Conservation (phyloP, 345 rosid genomes). For the Chamaenerion angustifolium region DNA sequence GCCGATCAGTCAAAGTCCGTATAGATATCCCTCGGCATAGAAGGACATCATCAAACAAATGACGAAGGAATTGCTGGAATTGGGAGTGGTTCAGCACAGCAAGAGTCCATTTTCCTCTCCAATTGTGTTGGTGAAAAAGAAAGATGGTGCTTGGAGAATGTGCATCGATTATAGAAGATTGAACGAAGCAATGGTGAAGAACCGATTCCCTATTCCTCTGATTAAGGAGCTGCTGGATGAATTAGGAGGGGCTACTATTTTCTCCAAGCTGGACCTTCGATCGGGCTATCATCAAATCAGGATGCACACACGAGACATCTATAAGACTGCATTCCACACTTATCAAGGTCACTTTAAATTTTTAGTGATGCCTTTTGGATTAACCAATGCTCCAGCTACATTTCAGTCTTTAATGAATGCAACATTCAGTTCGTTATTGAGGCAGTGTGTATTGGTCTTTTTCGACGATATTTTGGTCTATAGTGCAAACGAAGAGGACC, state of each 20-base stretch:
- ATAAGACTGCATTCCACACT: background rate
- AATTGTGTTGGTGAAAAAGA: background rate
- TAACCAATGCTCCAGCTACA: conserved; percentile 1
- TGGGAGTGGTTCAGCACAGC: background rate
- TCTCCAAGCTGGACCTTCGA: background rate
- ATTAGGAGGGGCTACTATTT: no score
- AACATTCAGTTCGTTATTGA: background rate
- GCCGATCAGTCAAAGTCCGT: background rate
- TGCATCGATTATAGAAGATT: conserved; percentile 2
- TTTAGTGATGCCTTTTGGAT: no score
- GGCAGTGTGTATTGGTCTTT: background rate
- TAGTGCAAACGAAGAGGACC: no score
- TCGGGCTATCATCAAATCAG: conserved; percentile 1
- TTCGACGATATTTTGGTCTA: no score
- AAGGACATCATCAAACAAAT: background rate
- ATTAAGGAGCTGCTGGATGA: background rate
- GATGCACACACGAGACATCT: background rate
- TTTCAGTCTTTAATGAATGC: conserved; percentile 2
- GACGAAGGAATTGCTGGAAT: background rate
- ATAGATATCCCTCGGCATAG: background rate
- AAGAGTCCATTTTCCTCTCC: conserved; percentile 1
- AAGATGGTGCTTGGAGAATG: conserved; percentile 1
- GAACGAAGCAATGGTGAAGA: background rate
- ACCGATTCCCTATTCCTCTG: background rate
- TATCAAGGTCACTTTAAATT: conserved; percentile 2